phyloP scores from a whole-genome alignment of 1,139 yeast species.

The Debaryomyces coudertii region DNA sequence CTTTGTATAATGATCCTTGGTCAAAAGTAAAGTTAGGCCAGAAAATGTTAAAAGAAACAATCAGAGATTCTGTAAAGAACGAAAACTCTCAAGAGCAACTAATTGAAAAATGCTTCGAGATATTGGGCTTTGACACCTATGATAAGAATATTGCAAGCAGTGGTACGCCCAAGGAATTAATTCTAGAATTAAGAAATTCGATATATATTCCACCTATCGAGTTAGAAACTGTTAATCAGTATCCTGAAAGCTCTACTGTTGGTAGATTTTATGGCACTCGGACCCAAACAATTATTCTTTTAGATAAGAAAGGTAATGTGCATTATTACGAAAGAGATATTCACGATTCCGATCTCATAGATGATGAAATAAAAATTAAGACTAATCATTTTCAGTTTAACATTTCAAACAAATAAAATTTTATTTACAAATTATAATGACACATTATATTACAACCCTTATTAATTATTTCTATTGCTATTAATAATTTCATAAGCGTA shows the following conservation, averaged over 20 bases:
- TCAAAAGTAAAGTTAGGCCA: slow-evolving; percentile 64
- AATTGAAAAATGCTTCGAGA: slow-evolving; percentile 52
- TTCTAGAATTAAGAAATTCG: slow-evolving; percentile 56
- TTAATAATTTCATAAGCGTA: no score
- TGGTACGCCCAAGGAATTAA: slow-evolving; percentile 29
- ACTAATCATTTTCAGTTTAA: slow-evolving; percentile 18
- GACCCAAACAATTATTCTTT: slow-evolving; percentile 78
- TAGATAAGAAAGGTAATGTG: slow-evolving; percentile 50
- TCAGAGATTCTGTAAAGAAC: slow-evolving; percentile 30
- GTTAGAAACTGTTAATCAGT: slow-evolving; percentile 20
- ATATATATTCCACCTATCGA: slow-evolving; percentile 72
- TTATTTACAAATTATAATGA: slow-evolving; percentile 5
- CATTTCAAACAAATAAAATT: slow-evolving; percentile 9
- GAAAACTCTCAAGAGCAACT: slow-evolving; percentile 42
- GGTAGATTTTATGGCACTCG: slow-evolving; percentile 83
- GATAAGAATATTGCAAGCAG: slow-evolving; percentile 28
- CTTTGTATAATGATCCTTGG: slow-evolving; percentile 70
- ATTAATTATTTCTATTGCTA: not conserved
- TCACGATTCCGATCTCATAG: slow-evolving; percentile 30
- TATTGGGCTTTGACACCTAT: slow-evolving; percentile 54
- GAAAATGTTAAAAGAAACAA: slow-evolving; percentile 39
- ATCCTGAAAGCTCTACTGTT: slow-evolving; percentile 18
- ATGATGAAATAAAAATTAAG: slow-evolving; percentile 11
- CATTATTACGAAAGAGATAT: slow-evolving; percentile 45
- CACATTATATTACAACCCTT: no score